Conservation (phyloP, 73 alveolate species). For the Symbiodinium pilosum region DNA sequence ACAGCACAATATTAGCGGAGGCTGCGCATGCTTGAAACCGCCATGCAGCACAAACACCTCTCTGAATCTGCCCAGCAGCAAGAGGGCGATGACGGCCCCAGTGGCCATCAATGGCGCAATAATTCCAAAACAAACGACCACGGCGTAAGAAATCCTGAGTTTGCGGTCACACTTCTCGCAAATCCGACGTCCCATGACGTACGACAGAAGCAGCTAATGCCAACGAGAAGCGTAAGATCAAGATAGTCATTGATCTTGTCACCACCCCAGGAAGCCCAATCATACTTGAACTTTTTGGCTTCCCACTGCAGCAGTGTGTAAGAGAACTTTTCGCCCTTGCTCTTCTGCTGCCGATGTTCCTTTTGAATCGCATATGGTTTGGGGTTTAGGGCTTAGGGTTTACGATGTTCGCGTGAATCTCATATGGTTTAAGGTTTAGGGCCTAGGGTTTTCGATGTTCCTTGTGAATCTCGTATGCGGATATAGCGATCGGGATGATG, state of each 20-base stretch:
- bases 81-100: background rate
- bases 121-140: conserved; percentile 9
- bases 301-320: conserved; percentile 61
- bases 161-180: too few species aligned
- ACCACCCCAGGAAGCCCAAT: conserved; percentile 62
- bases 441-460: too few species aligned
- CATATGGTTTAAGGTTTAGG: too few species aligned
- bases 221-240: background rate
- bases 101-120: background rate
- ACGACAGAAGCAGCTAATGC: background rate
- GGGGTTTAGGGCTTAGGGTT: too few species aligned
- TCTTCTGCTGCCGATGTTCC: conserved; percentile 33
- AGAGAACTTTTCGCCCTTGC: background rate
- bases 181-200: too few species aligned
- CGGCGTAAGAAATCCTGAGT: background rate
- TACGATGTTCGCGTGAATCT: too few species aligned
- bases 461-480: conserved; percentile 36
- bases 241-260: conserved; percentile 29
- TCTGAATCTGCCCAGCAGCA: background rate
- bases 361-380: conserved; percentile 21
- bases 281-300: conserved; percentile 52
- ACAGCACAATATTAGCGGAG: too few species aligned
- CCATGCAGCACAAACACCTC: too few species aligned
- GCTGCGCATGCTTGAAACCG: too few species aligned
- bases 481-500: conserved; percentile 18